These are phyloP conservation scores for Gnomoniopsis sp. DNA, from an alignment of 2,329 filamentous ascomycete species.

Conservation along the genomic window DNA sequence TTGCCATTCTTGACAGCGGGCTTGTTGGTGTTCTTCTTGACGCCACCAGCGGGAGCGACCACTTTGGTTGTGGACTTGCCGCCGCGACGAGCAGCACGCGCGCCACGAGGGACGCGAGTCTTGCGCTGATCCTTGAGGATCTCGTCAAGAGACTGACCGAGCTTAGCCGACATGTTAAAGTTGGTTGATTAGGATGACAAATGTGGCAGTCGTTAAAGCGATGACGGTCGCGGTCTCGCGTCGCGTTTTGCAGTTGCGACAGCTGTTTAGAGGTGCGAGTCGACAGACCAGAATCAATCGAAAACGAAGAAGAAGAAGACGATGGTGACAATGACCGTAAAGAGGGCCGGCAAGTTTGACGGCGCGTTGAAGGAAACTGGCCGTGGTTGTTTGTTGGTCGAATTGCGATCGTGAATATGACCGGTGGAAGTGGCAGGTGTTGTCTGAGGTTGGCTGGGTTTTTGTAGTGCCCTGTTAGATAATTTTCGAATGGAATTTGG, in stretches of 20 bases:
- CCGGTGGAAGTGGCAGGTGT: not conserved
- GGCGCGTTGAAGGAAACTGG: no score
- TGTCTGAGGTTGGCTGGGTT: no score
- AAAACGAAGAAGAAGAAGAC: not conserved
- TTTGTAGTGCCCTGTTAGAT: no score
- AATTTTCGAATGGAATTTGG: no score
- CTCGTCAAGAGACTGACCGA: constrained; percentile 95
- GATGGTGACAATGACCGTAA: not conserved
- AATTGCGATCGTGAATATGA: not conserved
- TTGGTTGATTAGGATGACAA: constrained; percentile 19
- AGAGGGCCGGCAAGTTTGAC: not conserved
- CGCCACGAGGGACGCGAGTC: constrained; percentile 52
- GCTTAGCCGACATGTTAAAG: constrained; percentile 78
- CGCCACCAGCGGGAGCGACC: constrained; percentile 74
- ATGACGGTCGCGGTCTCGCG: constrained; percentile 3
- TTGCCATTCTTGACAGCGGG: constrained; percentile 57
- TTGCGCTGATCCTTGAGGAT: constrained; percentile 78
- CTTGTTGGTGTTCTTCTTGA: constrained; percentile 74
- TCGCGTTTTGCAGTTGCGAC: not conserved
- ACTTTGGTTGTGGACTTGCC: constrained; percentile 25
- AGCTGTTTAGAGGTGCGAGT: not conserved
- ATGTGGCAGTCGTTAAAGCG: constrained; percentile 9
- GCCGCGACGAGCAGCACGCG: constrained; percentile 49
- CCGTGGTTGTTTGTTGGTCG: no score
- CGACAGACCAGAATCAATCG: not conserved